phyloP scores from a whole-genome alignment of 2,329 filamentous ascomycete genomes.

The Stromatinia cepivora region DNA sequence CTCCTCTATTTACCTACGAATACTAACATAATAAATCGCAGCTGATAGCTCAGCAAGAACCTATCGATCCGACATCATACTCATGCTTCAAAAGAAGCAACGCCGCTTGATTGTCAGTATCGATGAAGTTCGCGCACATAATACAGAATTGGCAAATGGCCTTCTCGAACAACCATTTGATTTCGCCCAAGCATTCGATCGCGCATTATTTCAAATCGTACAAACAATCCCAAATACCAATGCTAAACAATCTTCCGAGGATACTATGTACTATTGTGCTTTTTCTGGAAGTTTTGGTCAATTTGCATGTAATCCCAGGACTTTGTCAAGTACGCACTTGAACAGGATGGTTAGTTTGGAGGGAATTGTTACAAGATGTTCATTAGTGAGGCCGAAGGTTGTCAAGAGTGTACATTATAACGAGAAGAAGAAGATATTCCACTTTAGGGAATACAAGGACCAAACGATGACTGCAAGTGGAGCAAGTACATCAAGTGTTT shows the following conservation, averaged over 20 bases:
- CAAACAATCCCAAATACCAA: conserved; percentile 75
- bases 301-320: conserved; percentile 91
- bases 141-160: conserved; percentile 72
- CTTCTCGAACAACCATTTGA: conserved; percentile 87
- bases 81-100: conserved; percentile 69
- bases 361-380: conserved; percentile 95
- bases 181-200: conserved; percentile 83
- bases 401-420: conserved; percentile 98
- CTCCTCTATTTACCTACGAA: conserved; percentile 25
- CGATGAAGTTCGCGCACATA: conserved; percentile 89
- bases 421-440: conserved; percentile 81
- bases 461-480: conserved; percentile 94
- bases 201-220: conserved; percentile 85
- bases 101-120: conserved; percentile 71
- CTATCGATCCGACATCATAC: conserved; percentile 85
- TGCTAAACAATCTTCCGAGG: conserved; percentile 72
- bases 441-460: conserved; percentile 87
- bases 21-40: conserved; percentile 29
- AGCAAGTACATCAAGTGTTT: conserved; percentile 85
- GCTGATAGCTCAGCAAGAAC: conserved; percentile 49
- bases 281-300: conserved; percentile 95
- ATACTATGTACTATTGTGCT: conserved; percentile 93
- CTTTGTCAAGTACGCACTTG: conserved; percentile 81
- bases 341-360: conserved; percentile 98
- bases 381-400: conserved; percentile 93